These are phyloP conservation scores for Lachnellula occidentalis DNA, from an alignment of 2,329 filamentous ascomycete species.

Conservation along the genomic window DNA sequence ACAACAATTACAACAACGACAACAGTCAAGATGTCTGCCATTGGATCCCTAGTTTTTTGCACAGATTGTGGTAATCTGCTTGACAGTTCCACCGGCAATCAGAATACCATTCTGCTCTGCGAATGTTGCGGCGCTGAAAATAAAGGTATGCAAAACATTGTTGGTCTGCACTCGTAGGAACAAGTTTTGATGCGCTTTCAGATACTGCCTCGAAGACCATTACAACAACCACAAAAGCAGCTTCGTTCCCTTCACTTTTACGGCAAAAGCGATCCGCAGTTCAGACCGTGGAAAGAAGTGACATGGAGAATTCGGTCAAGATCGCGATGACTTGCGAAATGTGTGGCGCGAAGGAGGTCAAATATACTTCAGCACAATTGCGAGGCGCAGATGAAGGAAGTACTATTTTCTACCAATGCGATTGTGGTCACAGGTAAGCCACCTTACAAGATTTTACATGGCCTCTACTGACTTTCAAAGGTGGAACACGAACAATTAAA, in stretches of 20 bases:
- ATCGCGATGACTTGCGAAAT: conserved; percentile 69
- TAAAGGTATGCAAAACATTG: conserved; percentile 52
- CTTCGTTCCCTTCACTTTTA: conserved; percentile 85
- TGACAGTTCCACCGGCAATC: conserved; percentile 70
- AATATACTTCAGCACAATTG: conserved; percentile 78
- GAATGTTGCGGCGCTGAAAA: conserved; percentile 82
- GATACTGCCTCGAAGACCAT: conserved; percentile 73
- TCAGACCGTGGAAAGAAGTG: conserved; percentile 72
- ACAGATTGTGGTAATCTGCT: conserved; percentile 87
- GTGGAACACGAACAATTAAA: conserved; percentile 34
- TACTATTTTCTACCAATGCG: conserved; percentile 85
- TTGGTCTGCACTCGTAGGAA: no score
- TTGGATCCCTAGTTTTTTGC: conserved; percentile 90
- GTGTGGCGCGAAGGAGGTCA: conserved; percentile 77
- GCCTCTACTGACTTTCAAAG: conserved; percentile 16
- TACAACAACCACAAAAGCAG: conserved; percentile 77
- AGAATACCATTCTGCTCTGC: conserved; percentile 72
- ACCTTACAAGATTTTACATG: not conserved
- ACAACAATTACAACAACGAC: not conserved
- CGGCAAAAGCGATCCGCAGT: conserved; percentile 82
- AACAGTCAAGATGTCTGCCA: conserved; percentile 64
- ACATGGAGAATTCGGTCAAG: conserved; percentile 67
- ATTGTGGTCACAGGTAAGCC: conserved; percentile 76
- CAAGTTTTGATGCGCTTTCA: conserved; percentile 5
- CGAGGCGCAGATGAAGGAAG: conserved; percentile 92